phyloP scores from a whole-genome alignment of 2,329 filamentous ascomycete species.

The Beauveria medogensis region DNA sequence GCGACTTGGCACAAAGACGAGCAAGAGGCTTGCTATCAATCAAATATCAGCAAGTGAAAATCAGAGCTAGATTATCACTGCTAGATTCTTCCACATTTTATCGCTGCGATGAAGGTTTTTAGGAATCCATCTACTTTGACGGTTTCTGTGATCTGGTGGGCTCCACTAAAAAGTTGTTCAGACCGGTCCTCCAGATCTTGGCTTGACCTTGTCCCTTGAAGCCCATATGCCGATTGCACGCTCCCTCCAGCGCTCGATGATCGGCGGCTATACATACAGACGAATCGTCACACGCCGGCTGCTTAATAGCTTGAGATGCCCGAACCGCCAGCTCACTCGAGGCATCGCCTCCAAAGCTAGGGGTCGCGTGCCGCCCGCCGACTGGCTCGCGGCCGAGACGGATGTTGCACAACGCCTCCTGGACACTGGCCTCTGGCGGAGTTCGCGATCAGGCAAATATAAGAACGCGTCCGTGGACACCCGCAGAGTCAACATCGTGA shows the following conservation, averaged over 20 bases:
- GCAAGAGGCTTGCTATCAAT: too few species aligned
- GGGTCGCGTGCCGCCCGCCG: not conserved
- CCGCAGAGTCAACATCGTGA: slow-evolving; percentile 44
- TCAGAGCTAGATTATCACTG: too few species aligned
- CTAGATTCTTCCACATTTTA: too few species aligned
- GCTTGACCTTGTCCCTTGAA: not conserved
- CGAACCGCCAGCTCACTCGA: not conserved
- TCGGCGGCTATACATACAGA: not conserved
- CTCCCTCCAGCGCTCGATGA: not conserved
- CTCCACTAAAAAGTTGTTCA: not conserved
- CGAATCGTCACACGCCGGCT: not conserved
- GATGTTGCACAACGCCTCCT: slow-evolving; percentile 19
- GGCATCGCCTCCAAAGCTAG: not conserved
- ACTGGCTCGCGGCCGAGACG: not conserved
- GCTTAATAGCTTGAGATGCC: not conserved
- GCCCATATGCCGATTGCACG: not conserved
- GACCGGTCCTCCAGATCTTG: not conserved
- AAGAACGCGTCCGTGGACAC: slow-evolving; percentile 18
- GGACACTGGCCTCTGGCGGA: slow-evolving; percentile 21
- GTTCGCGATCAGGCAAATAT: not conserved
- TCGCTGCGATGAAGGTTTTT: not conserved
- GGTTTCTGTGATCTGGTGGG: not conserved
- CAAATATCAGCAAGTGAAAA: too few species aligned
- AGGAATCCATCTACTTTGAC: not conserved
- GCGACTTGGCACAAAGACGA: too few species aligned